phyloP scores from a whole-genome alignment of 192 early-diverging fungal species.

The Podochytrium sp. region DNA sequence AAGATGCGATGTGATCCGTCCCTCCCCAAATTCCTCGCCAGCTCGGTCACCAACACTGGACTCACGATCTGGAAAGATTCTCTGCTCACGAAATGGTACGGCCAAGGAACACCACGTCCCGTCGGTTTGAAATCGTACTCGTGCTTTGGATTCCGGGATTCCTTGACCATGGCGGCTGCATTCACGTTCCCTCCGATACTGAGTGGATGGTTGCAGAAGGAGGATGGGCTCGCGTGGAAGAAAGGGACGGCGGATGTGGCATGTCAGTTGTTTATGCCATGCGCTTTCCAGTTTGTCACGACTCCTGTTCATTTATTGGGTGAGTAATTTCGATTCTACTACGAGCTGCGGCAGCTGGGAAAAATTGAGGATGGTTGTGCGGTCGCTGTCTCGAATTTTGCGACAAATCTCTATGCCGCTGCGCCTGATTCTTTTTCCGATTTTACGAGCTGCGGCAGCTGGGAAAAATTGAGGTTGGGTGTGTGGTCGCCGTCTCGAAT shows the following conservation, averaged over 20 bases:
- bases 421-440: too few species aligned
- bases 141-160: slow-evolving; percentile 48
- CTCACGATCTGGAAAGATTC: slow-evolving; percentile 51
- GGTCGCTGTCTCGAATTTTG: too few species aligned
- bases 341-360: too few species aligned
- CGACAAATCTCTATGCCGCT: too few species aligned
- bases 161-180: slow-evolving; percentile 47
- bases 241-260: slow-evolving; percentile 31
- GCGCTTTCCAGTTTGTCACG: slow-evolving; percentile 45
- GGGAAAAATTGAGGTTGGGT: too few species aligned
- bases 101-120: slow-evolving; percentile 37
- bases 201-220: slow-evolving; percentile 3
- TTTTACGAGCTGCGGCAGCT: too few species aligned
- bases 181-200: slow-evolving; percentile 54
- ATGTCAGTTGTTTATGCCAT: slow-evolving; percentile 48
- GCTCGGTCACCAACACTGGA: slow-evolving; percentile 42
- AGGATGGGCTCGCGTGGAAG: not conserved
- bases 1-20: slow-evolving; percentile 28
- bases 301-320: slow-evolving; percentile 54
- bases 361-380: too few species aligned
- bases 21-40: slow-evolving; percentile 46
- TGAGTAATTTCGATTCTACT: slow-evolving; percentile 36
- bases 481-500: too few species aligned
- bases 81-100: slow-evolving; percentile 50
- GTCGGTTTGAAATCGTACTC: slow-evolving; percentile 34